A percentile compares a stretch with the other conserved stretches of the same genome.
Conservation (phyloP, 495 filamentous ascomycete species). For the Amniculicola lignicola region DNA sequence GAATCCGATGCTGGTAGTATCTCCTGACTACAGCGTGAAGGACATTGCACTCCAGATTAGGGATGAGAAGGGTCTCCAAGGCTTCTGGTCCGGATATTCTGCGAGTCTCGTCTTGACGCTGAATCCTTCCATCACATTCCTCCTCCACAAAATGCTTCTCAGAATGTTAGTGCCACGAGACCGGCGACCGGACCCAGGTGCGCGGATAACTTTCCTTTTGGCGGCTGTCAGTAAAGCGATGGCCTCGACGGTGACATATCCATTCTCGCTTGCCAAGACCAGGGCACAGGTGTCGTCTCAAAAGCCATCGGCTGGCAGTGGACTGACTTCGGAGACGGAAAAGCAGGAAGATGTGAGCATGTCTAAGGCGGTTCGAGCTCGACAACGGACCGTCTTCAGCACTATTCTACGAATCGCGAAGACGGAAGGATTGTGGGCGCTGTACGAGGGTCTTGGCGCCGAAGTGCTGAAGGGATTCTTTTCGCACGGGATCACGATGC, state of each 20-base stretch:
- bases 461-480: slow-evolving; percentile 85
- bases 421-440: slow-evolving; percentile 61
- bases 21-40: slow-evolving; percentile 43
- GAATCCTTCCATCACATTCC: slow-evolving; percentile 84
- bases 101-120: slow-evolving; percentile 76
- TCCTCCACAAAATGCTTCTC: slow-evolving; percentile 71
- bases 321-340: slow-evolving; percentile 21
- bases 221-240: slow-evolving; percentile 79
- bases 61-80: slow-evolving; percentile 66
- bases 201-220: slow-evolving; percentile 61
- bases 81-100: slow-evolving; percentile 90
- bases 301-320: slow-evolving; percentile 10
- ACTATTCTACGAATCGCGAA: slow-evolving; percentile 61
- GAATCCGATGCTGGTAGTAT: slow-evolving; percentile 12
- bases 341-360: neutral
- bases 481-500: slow-evolving; percentile 84
- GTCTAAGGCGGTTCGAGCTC: slow-evolving; percentile 7
- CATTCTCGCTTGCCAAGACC: slow-evolving; percentile 78
- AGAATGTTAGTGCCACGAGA: slow-evolving; percentile 52
- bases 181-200: slow-evolving; percentile 52
- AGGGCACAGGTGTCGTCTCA: slow-evolving; percentile 56
- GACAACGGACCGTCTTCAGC: slow-evolving; percentile 56
- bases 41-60: slow-evolving; percentile 64
- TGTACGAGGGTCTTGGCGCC: slow-evolving; percentile 75
- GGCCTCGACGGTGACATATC: slow-evolving; percentile 79